Evolutionary conservation across 345 rosid species (phyloP), one percentile per base, ranked within the genome.

Genomic region (Eucalyptus curtisii): DNA sequence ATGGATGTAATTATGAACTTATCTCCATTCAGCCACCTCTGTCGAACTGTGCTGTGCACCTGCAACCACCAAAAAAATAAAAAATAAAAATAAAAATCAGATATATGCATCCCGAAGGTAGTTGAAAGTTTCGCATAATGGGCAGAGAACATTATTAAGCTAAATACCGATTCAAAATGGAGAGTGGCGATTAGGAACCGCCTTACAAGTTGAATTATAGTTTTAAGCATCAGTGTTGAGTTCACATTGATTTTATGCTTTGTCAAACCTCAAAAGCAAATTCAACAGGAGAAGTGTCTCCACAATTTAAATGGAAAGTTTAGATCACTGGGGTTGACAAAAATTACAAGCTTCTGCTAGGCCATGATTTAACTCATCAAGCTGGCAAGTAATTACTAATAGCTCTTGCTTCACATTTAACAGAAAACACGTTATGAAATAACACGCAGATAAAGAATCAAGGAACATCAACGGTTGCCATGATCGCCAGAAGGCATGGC

Each of bases 1-100:
- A 97, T 95, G 42, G 96, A 90, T 87, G 96, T 92, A 79, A 94
- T 92, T 86, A 98, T 95, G 87, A 95, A 91, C 89, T 95, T 90
- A 89, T 96, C 99, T 86, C 99, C 99, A 45, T 95, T 91, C 57
- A 97, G 95, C 99, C 99, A 98, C 87, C 97, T 94, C 90, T 96
- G 96, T 50, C 95, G 91, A 76, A 98, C 99, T 49, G 92, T 91
- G 88, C 99, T 95, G 89, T 97, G 99, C 59, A 98, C 96, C 99
- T 98, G 92, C 93, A 94, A 86, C 68, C 89, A 42, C 10, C 20
- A 47, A 92, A 48, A 71, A 22, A 44, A n/a, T n/a, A 17, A 27
- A 50, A 48, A 71, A 22, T 27, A 25, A 27, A 52, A 3, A 92
- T 44, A 71, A 11, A 44, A 19, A 30, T 89, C 82, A 55, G 27